A percentile compares a stretch with the other conserved stretches of the same genome.
These are phyloP conservation scores for Umbelopsis vinacea DNA, from an alignment of 192 early-diverging fungal species.

Conservation along the genomic window DNA sequence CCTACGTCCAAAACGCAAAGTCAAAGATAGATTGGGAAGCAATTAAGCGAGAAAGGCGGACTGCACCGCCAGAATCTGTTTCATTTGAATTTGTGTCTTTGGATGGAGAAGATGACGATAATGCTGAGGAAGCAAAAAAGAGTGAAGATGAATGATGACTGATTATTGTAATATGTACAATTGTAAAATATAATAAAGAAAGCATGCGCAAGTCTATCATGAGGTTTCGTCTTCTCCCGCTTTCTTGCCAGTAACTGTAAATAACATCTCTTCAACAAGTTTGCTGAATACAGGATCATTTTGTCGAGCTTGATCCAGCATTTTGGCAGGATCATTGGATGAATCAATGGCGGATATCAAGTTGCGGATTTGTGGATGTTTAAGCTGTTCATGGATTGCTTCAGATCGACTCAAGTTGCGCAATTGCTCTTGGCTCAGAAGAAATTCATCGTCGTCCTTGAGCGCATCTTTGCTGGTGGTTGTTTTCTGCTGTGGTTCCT, in stretches of 20 bases:
- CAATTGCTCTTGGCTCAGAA: not conserved
- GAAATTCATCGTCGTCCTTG: not conserved
- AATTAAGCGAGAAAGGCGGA: slow-evolving; percentile 6
- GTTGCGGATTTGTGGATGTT: slow-evolving; percentile 29
- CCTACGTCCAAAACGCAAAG: slow-evolving; percentile 12
- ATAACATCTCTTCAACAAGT: slow-evolving; percentile 5
- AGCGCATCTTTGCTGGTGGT: not conserved
- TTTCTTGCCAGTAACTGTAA: not conserved
- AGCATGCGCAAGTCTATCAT: not conserved
- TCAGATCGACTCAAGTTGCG: slow-evolving; percentile 21
- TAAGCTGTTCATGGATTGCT: slow-evolving; percentile 28
- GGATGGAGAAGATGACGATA: not conserved
- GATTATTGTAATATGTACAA: not conserved
- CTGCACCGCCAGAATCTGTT: not conserved
- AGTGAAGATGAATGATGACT: not conserved
- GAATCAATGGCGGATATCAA: slow-evolving; percentile 24
- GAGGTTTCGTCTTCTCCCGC: not conserved
- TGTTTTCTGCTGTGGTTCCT: too few species aligned
- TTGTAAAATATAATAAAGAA: slow-evolving; percentile 11
- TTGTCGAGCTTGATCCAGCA: slow-evolving; percentile 24
- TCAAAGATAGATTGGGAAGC: slow-evolving; percentile 16
- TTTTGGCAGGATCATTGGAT: slow-evolving; percentile 25
- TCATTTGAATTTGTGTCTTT: slow-evolving; percentile 14
- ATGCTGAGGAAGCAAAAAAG: not conserved
- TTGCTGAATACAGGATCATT: slow-evolving; percentile 20